Evolutionary conservation across 2,329 filamentous ascomycete species (phyloP).

Genomic region (Aspergillus costaricaensis): DNA sequence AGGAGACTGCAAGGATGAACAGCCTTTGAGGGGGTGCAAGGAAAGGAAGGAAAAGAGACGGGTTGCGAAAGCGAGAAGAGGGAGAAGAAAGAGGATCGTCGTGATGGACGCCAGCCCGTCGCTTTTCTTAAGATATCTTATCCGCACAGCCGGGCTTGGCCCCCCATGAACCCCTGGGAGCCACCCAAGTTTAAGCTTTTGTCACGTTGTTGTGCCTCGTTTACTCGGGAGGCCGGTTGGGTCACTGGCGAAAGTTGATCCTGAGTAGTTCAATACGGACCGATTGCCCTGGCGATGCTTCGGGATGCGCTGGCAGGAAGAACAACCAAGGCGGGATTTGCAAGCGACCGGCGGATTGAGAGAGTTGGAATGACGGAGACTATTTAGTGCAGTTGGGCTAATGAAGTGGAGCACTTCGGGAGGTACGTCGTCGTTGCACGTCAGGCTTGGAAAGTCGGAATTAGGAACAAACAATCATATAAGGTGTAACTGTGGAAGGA

Average conservation of each 20-base stretch:
- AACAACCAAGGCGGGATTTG: background rate
- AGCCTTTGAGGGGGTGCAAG: constrained; percentile 5
- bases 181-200: constrained; percentile 7
- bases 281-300: background rate
- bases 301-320: background rate
- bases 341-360: background rate
- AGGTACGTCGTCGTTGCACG: background rate
- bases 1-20: constrained; percentile 9
- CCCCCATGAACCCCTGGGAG: constrained; percentile 9
- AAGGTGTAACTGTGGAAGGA: background rate
- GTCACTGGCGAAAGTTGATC: background rate
- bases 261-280: background rate
- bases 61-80: constrained; percentile 1
- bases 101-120: background rate
- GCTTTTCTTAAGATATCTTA: constrained; percentile 11
- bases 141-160: constrained; percentile 10
- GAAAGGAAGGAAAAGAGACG: constrained; percentile 14
- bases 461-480: too few species aligned
- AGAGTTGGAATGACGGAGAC: background rate
- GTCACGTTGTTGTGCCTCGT: background rate
- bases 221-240: background rate
- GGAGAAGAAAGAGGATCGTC: background rate
- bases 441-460: background rate
- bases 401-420: background rate
- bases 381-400: background rate